Evolutionary conservation across 192 early-diverging fungal genomes (phyloP).

Genomic region (Backusella australiensis): DNA sequence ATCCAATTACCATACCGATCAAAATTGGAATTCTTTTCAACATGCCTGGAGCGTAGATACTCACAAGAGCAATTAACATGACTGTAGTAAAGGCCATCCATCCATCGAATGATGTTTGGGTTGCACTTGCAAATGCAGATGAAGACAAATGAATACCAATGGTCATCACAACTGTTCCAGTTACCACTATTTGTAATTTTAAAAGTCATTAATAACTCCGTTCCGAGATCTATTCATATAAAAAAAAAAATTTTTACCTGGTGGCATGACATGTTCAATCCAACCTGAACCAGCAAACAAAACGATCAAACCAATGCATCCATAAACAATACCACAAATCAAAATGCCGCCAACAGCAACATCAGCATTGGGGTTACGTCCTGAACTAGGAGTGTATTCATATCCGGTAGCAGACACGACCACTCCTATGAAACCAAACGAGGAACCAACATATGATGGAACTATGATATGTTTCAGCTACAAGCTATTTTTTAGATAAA

Average conservation of each 20-base stretch:
- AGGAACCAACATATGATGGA: slow-evolving; percentile 57
- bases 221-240: neutral
- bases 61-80: slow-evolving; percentile 39
- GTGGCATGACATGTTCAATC: slow-evolving; percentile 53
- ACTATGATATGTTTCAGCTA: slow-evolving; percentile 18
- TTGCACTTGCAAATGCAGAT: slow-evolving; percentile 42
- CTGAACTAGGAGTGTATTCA: slow-evolving; percentile 29
- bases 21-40: slow-evolving; percentile 49
- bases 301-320: slow-evolving; percentile 39
- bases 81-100: slow-evolving; percentile 55
- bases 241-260: slow-evolving; percentile 15
- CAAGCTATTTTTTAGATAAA: neutral
- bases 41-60: slow-evolving; percentile 46
- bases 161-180: slow-evolving; percentile 52
- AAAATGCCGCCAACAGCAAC: slow-evolving; percentile 55
- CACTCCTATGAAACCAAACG: slow-evolving; percentile 52
- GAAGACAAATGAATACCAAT: slow-evolving; percentile 52
- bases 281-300: slow-evolving; percentile 40
- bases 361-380: slow-evolving; percentile 40
- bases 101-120: slow-evolving; percentile 37
- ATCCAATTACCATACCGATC: slow-evolving; percentile 42
- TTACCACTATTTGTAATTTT: slow-evolving; percentile 37
- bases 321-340: slow-evolving; percentile 48
- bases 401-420: slow-evolving; percentile 50
- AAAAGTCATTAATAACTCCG: slow-evolving; percentile 6